Percentiles rank a stretch among this genome's conserved stretches.
phyloP scores from a whole-genome alignment of 2,329 filamentous ascomycete species.

The Macrophomina phaseolina region DNA sequence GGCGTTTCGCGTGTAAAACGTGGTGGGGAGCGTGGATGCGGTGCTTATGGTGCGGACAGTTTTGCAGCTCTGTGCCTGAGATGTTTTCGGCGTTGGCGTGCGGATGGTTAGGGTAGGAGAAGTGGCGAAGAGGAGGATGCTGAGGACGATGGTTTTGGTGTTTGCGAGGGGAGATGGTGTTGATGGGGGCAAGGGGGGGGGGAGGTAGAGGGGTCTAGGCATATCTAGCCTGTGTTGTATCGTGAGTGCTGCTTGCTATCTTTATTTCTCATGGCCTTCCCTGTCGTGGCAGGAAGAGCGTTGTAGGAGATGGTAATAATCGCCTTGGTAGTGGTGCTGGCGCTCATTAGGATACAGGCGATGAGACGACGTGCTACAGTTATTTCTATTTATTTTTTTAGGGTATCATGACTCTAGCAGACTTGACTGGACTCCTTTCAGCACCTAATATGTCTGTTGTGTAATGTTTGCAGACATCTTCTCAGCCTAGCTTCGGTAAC shows the following conservation, averaged over 20 bases:
- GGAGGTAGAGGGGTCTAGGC: not conserved
- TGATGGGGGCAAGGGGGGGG: not conserved
- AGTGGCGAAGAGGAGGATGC: no score
- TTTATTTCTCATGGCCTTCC: not conserved
- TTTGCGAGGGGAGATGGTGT: not conserved
- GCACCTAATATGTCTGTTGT: not conserved
- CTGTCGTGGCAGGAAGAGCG: no score
- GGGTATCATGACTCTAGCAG: conserved; percentile 14
- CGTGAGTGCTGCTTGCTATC: not conserved
- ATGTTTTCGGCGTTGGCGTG: no score
- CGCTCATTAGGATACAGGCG: not conserved
- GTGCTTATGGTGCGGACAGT: no score
- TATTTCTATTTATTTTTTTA: conserved; percentile 1
- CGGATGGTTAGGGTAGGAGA: no score
- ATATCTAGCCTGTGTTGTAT: not conserved
- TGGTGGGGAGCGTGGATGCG: no score
- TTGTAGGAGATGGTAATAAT: not conserved
- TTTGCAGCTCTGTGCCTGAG: no score
- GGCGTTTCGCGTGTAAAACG: no score
- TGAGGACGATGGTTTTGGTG: no score
- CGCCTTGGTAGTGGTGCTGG: not conserved
- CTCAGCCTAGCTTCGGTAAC: conserved; percentile 26
- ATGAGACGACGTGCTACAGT: not conserved
- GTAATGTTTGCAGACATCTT: not conserved
- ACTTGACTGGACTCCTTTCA: not conserved